A percentile compares a stretch with the other conserved stretches of the same genome.
phyloP scores from a whole-genome alignment of 768 basidiomycete genomes.

The Rhodotorula sphaerocarpa region DNA sequence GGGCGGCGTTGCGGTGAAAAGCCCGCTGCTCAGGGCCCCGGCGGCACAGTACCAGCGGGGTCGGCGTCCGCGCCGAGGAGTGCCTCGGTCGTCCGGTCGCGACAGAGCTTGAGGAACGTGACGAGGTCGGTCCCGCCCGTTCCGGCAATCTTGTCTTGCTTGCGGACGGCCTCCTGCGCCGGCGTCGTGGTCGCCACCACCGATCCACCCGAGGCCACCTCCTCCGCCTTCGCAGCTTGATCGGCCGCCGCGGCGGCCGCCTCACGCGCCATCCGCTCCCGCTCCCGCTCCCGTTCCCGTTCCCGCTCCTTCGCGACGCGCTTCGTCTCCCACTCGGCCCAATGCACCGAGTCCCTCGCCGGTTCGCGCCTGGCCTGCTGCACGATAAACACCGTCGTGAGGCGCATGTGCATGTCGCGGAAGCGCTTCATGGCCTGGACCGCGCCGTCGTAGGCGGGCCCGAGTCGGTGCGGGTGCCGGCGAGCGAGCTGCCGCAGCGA shows the following conservation, averaged over 20 bases:
- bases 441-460: conserved; percentile 61
- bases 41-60: too few relatives aligned
- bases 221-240: too few relatives aligned
- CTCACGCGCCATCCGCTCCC: conserved; percentile 9
- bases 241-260: not conserved
- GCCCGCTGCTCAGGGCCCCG: too few relatives aligned
- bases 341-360: conserved; percentile 33
- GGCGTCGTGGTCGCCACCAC: too few relatives aligned
- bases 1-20: too few relatives aligned
- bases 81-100: conserved; percentile 66
- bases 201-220: not conserved
- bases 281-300: conserved; percentile 22
- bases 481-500: conserved; percentile 57
- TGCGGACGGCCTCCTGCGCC: conserved; percentile 19
- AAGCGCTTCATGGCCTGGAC: conserved; percentile 71
- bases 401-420: conserved; percentile 78
- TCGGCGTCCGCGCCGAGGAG: conserved; percentile 40
- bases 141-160: conserved; percentile 57
- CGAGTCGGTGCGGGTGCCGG: conserved; percentile 29
- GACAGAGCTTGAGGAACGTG: conserved; percentile 71
- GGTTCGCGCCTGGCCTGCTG: conserved; percentile 58
- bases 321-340: conserved; percentile 27
- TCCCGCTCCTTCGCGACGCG: conserved; percentile 21
- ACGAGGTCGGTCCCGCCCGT: conserved; percentile 85
- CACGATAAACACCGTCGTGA: conserved; percentile 80